Percentiles rank a stretch among this genome's conserved stretches.
Evolutionary conservation across 2,329 filamentous ascomycete species (phyloP).

Genomic region (Aspergillus pseudoterreus): DNA sequence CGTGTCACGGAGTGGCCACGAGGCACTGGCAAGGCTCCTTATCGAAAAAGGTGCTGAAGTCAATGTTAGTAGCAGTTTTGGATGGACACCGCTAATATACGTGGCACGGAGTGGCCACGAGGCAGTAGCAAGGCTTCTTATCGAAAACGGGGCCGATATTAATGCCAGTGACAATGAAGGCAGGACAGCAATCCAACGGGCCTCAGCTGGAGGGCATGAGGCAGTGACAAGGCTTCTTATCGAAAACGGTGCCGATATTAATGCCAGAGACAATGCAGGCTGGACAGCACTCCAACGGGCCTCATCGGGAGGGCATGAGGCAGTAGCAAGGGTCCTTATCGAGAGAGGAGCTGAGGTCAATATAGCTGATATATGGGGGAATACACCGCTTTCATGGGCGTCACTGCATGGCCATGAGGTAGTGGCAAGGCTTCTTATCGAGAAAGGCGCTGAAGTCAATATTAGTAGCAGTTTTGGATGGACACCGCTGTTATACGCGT

Average conservation of each 20-base stretch:
- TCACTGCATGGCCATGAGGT: neutral
- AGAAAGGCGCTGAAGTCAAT: neutral
- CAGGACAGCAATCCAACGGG: no score
- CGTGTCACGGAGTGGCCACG: conserved; percentile 2
- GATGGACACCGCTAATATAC: conserved; percentile 2
- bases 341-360: conserved; percentile 8
- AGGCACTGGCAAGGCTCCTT: conserved; percentile 10
- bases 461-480: neutral
- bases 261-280: neutral
- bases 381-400: conserved; percentile 6
- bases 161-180: no score
- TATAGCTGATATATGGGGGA: neutral
- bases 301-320: conserved; percentile 5
- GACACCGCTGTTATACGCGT: no score
- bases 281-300: conserved; percentile 2
- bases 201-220: no score
- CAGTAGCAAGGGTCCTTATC: conserved; percentile 10
- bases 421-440: neutral
- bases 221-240: conserved; percentile 10
- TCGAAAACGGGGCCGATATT: no score
- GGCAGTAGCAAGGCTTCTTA: no score
- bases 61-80: neutral
- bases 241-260: conserved; percentile 8
- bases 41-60: conserved; percentile 10
- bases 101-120: neutral